phyloP scores from a whole-genome alignment of 2,329 filamentous ascomycete species.

The Aspergillus sp. region DNA sequence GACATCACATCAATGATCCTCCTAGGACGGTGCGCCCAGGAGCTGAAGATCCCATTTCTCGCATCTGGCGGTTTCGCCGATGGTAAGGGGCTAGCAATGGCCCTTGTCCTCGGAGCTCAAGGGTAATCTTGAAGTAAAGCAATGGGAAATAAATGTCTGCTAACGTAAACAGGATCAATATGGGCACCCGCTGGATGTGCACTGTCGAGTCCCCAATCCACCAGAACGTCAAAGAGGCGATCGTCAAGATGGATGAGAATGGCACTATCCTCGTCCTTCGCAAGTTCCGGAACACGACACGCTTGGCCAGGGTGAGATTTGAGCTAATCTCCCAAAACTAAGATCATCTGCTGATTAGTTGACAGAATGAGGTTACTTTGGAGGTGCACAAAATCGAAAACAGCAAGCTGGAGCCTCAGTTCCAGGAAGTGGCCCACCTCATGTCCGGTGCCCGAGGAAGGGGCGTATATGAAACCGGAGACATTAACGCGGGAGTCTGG shows the following conservation, averaged over 20 bases:
- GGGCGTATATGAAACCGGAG: conserved; percentile 9
- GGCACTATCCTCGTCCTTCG: conserved; percentile 80
- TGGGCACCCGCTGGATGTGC: conserved; percentile 97
- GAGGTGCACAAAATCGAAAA: conserved; percentile 11
- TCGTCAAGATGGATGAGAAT: conserved; percentile 82
- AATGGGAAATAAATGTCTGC: not conserved
- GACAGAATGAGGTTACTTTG: conserved; percentile 9
- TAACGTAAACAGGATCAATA: conserved; percentile 64
- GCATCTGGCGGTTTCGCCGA: conserved; percentile 94
- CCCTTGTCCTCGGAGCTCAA: conserved; percentile 81
- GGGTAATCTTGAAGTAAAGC: conserved; percentile 46
- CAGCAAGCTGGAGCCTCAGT: conserved; percentile 7
- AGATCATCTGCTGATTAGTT: not conserved
- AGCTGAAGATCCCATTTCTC: conserved; percentile 83
- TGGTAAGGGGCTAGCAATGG: conserved; percentile 89
- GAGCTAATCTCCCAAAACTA: not conserved
- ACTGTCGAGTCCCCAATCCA: conserved; percentile 91
- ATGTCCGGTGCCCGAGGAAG: conserved; percentile 9
- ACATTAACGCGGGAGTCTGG: conserved; percentile 9
- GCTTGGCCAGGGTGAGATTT: conserved; percentile 4
- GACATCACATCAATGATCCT: conserved; percentile 60
- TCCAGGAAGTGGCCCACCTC: conserved; percentile 7
- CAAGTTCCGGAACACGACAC: conserved; percentile 8
- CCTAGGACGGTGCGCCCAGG: conserved; percentile 79
- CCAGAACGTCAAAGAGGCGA: conserved; percentile 85